Conservation (phyloP, 495 filamentous ascomycete genomes). For the Penicillium coffeae region DNA sequence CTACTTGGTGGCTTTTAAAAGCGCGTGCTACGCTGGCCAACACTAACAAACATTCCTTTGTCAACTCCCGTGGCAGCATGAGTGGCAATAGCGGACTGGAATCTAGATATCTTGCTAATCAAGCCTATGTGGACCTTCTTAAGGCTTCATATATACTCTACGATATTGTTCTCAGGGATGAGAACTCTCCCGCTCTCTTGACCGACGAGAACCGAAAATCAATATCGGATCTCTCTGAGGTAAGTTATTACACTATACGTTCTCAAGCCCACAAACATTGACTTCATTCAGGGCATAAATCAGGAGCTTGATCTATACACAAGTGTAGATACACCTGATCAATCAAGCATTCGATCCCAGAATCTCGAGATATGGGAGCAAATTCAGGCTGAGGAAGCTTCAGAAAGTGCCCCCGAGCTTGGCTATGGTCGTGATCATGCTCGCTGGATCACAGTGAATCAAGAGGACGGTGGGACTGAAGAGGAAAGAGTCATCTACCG, state of each 20-base stretch:
- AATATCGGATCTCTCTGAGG: conserved; percentile 37
- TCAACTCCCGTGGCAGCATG: conserved; percentile 22
- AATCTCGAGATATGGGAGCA: conserved; percentile 38
- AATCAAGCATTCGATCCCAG: conserved; percentile 19
- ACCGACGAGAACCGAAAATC: conserved; percentile 38
- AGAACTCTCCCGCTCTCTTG: conserved; percentile 21
- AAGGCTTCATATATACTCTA: conserved; percentile 45
- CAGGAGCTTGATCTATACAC: conserved; percentile 33
- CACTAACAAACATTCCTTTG: conserved; percentile 20
- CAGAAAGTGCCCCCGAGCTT: conserved; percentile 13
- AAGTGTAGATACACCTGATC: conserved; percentile 26
- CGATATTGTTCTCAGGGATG: conserved; percentile 29
- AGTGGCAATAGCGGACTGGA: conserved; percentile 20
- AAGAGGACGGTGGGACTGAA: conserved; percentile 37
- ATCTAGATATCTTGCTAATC: conserved; percentile 21
- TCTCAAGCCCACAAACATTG: not conserved
- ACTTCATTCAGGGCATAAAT: conserved; percentile 27
- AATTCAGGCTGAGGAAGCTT: conserved; percentile 31
- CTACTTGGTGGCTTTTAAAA: conserved; percentile 45
- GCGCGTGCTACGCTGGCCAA: conserved; percentile 25
- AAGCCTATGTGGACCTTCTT: conserved; percentile 40
- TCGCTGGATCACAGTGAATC: conserved; percentile 35
- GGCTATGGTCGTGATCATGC: conserved; percentile 25
- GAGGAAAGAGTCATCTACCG: conserved; percentile 39
- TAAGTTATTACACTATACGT: conserved; percentile 7